Percentiles rank a stretch among this genome's conserved stretches.
Evolutionary conservation across 257 asterid species (phyloP).

Genomic region (Eucommia ulmoides): DNA sequence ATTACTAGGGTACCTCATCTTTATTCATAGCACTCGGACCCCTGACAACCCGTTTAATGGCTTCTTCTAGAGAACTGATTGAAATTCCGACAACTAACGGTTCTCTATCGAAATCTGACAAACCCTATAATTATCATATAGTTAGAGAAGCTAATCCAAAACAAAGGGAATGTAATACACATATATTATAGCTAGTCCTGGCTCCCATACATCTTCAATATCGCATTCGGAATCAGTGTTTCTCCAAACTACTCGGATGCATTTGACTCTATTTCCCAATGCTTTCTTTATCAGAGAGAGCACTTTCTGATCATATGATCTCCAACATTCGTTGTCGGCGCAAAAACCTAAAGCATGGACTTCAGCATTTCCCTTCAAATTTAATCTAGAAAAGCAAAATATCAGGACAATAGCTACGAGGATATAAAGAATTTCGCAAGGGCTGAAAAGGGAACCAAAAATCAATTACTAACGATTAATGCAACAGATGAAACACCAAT

Average conservation of each 20-base stretch:
- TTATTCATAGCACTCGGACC: constrained; percentile 98
- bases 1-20: constrained; percentile 60
- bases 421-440: no score
- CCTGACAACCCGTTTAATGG: constrained; percentile 58
- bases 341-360: constrained; percentile 61
- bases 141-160: no score
- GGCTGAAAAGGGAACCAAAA: no score
- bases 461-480: no score
- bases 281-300: constrained; percentile 54
- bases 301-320: constrained; percentile 80
- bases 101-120: constrained; percentile 47
- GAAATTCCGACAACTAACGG: constrained; percentile 63
- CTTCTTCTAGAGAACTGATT: constrained; percentile 57
- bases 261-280: constrained; percentile 67
- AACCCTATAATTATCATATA: constrained; percentile 41
- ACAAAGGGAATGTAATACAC: constrained; percentile 6
- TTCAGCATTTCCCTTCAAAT: constrained; percentile 48
- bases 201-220: constrained; percentile 56
- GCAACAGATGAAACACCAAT: no score
- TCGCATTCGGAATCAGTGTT: constrained; percentile 40
- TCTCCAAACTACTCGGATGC: constrained; percentile 78
- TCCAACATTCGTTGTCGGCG: constrained; percentile 92
- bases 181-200: constrained; percentile 7
- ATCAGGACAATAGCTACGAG: constrained; percentile 18
- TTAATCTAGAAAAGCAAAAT: constrained; percentile 44